A percentile compares a stretch with the other conserved stretches of the same genome.
Conservation (phyloP, 2,329 filamentous ascomycete genomes). For the Dactylellina drechsleri region DNA sequence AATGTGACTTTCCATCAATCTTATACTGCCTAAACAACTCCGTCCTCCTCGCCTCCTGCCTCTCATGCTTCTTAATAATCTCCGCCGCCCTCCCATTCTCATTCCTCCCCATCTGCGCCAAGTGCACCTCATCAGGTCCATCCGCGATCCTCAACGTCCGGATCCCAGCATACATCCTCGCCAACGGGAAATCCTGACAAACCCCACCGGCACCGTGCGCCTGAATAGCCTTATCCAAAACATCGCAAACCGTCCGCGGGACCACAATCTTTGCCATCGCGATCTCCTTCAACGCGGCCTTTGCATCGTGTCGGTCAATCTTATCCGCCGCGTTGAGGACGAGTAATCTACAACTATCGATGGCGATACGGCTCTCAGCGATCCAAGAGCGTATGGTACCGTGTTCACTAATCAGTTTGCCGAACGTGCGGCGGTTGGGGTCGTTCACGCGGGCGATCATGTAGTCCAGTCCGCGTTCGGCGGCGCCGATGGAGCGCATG, state of each 20-base stretch:
- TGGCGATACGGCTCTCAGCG: constrained; percentile 89
- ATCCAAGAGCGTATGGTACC: constrained; percentile 96
- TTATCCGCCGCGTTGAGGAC: constrained; percentile 95
- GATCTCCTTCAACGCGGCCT: constrained; percentile 90
- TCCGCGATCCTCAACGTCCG: constrained; percentile 87
- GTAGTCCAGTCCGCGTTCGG: constrained; percentile 92
- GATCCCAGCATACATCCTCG: constrained; percentile 81
- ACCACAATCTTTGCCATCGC: constrained; percentile 94
- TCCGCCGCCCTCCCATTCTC: constrained; percentile 77
- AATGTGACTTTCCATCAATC: constrained; percentile 59
- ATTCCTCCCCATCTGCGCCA: constrained; percentile 81
- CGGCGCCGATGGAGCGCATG: constrained; percentile 91
- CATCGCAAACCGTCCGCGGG: constrained; percentile 80
- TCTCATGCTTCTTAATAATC: constrained; percentile 71
- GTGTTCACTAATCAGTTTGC: constrained; percentile 85
- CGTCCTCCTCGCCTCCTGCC: constrained; percentile 73
- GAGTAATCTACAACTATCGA: constrained; percentile 87
- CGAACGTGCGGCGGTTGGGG: constrained; percentile 87
- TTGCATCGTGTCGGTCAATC: constrained; percentile 89
- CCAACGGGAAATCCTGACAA: constrained; percentile 91
- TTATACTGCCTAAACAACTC: constrained; percentile 72
- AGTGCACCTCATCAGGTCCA: constrained; percentile 94
- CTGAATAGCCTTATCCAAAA: constrained; percentile 95
- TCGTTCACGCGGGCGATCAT: constrained; percentile 96
- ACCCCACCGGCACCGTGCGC: constrained; percentile 90